These are phyloP conservation scores for Amaranthus hypochondriacus DNA, from an alignment of 148 eudicot genomes.

Conservation along the genomic window DNA sequence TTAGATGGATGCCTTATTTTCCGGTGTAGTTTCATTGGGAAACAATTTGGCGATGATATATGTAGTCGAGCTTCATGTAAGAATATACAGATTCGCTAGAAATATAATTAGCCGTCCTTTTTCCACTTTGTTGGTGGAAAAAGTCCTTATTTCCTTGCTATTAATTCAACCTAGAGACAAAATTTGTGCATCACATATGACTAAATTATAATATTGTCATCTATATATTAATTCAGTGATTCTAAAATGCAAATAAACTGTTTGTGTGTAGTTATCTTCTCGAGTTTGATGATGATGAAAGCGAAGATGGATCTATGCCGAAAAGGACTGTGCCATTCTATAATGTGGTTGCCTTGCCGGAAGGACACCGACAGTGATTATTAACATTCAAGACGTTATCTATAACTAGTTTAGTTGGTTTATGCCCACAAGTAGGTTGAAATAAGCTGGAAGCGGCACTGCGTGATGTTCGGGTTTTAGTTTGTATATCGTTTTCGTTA, in stretches of 20 bases:
- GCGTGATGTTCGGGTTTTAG: too few species aligned
- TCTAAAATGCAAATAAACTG: neutral
- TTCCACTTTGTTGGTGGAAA: neutral
- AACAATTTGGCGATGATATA: neutral
- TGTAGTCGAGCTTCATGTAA: neutral
- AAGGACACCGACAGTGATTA: constrained; percentile 76
- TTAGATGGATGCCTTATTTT: neutral
- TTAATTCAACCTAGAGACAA: neutral
- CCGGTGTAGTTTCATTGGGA: neutral
- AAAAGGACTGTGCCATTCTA: constrained; percentile 74
- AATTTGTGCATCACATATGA: neutral
- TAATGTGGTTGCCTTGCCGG: constrained; percentile 81
- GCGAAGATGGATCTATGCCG: constrained; percentile 94
- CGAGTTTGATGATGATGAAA: constrained; percentile 92
- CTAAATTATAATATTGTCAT: neutral
- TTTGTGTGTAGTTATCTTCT: constrained; percentile 55
- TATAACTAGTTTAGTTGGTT: too few species aligned
- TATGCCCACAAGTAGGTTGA: too few species aligned
- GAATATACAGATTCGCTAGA: neutral
- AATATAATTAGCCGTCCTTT: neutral
- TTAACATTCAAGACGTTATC: neutral
- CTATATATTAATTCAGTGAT: neutral
- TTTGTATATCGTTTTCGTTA: too few species aligned
- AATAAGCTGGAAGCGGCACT: too few species aligned
- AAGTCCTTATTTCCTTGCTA: neutral